Evolutionary conservation across 176 grass and related monocot genomes (phyloP).

Genomic region (Pontederia crassipes): DNA sequence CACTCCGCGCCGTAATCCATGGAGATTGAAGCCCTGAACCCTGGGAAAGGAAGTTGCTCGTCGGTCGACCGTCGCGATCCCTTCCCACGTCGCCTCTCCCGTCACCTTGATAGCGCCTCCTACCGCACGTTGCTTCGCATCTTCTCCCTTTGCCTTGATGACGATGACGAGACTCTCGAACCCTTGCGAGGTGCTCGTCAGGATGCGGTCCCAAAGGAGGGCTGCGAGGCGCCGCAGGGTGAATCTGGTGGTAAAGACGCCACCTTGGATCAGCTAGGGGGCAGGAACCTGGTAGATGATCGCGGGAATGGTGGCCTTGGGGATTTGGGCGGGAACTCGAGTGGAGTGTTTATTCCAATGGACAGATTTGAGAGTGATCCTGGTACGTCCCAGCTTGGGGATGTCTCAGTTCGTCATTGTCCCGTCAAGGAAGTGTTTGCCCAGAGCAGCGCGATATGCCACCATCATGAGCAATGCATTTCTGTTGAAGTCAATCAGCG

Average conservation of each 20-base stretch:
- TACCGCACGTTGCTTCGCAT: conserved; percentile 58
- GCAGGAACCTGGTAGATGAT: not conserved
- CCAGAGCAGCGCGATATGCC: too few species aligned
- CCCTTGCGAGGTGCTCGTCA: not conserved
- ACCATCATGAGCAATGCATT: too few species aligned
- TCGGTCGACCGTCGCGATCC: not conserved
- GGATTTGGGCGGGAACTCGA: not conserved
- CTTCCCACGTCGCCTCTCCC: conserved; percentile 30
- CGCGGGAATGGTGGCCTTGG: not conserved
- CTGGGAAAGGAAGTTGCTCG: conserved; percentile 14
- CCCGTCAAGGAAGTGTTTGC: too few species aligned
- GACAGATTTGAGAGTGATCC: conserved; percentile 6
- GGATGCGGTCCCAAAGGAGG: not conserved
- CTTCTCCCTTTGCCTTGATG: conserved; percentile 49
- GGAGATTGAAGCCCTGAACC: conserved; percentile 13
- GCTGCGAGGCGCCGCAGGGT: not conserved
- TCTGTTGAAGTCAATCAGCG: too few species aligned
- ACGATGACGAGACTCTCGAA: conserved; percentile 8
- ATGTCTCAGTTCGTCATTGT: too few species aligned
- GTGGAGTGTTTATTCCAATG: not conserved
- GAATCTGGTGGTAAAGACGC: not conserved
- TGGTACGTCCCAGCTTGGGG: too few species aligned
- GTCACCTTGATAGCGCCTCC: conserved; percentile 53
- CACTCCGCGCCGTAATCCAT: not conserved
- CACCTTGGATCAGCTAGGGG: not conserved